Percentiles rank a stretch among this genome's conserved stretches.
Evolutionary conservation across 371 early-diverging fungal species (phyloP).

Genomic region (Rhizopus sp.): DNA sequence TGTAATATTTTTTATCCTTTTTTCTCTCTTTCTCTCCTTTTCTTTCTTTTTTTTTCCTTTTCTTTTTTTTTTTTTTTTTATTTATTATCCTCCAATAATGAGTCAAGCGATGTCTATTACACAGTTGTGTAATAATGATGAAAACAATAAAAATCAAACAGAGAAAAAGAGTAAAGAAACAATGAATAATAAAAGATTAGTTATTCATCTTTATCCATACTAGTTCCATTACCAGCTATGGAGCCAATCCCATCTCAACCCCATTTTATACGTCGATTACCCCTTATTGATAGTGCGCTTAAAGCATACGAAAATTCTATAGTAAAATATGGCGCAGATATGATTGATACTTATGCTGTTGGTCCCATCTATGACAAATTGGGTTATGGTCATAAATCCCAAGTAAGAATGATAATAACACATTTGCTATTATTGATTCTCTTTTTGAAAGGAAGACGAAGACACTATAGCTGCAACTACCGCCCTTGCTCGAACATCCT

Average conservation of each 20-base stretch:
- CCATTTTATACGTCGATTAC: conserved; percentile 73
- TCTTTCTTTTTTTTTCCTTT: background rate
- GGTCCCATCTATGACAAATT: conserved; percentile 46
- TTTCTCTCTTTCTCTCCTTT: background rate
- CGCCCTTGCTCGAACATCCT: conserved; percentile 35
- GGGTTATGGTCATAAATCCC: conserved; percentile 22
- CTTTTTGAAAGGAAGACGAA: conserved; percentile 28
- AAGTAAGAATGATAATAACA: conserved; percentile 18
- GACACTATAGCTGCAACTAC: conserved; percentile 37
- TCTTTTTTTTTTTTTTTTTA: background rate
- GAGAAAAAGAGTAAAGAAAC: conserved; percentile 38
- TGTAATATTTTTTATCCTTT: background rate
- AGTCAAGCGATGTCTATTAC: conserved; percentile 35
- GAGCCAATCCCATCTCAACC: conserved; percentile 11
- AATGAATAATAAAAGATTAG: conserved; percentile 16
- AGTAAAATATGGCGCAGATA: conserved; percentile 66
- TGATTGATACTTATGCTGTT: conserved; percentile 73
- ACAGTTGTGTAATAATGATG: conserved; percentile 24
- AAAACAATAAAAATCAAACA: background rate
- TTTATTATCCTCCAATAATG: background rate
- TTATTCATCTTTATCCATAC: background rate
- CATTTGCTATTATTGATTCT: background rate
- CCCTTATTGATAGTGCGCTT: conserved; percentile 78
- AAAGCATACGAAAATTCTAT: conserved; percentile 76
- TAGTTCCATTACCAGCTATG: conserved; percentile 6